Evolutionary conservation across 345 rosid species (phyloP), one percentile per base, ranked within the genome.

Genomic region (Euphorbia pulcherrima): DNA sequence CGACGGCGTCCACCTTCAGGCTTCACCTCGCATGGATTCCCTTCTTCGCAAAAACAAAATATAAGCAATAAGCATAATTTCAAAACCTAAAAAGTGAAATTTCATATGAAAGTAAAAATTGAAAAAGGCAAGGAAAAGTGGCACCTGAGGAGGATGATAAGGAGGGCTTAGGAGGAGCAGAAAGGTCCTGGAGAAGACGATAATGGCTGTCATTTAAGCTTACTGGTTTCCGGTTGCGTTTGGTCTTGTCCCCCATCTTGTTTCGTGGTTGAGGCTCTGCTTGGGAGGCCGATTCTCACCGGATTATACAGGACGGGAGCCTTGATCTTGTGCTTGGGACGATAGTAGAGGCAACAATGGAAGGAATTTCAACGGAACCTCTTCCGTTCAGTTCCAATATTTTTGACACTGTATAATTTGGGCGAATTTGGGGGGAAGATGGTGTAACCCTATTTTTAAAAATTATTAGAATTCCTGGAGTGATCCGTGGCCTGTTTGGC

Each of bases 191-290:
- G 29, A 91, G 95, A 56, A 89, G 71, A 58, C 91, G 96, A 59
- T 89, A 85, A 71, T 89, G 92, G 59, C 90, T 80, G 65, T 89
- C 92, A 84, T 94, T 94, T 50, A 94, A 80, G 78, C 96, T 91
- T 65, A 75, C 74, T 14, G 97, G 92, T 58, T 84, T 85, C 75
- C 87, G 74, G 27, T 70, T 56, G 24, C 79, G 64, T 71, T 51
- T 72, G 55, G 78, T 84, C 35, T 76, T 81, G 1, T 81, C 90
- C 46, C 78, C 87, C 96, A 89, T 89, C 7, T 41, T 63, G n/a
- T n/a, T n/a, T n/a, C n/a, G n/a, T n/a, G n/a, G n/a, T n/a, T n/a
- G n/a, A n/a, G n/a, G n/a, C n/a, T n/a, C n/a, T n/a, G n/a, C n/a
- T n/a, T n/a, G n/a, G n/a, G n/a, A n/a, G n/a, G n/a, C n/a, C n/a